A percentile compares a stretch with the other conserved stretches of the same genome.
phyloP scores from a whole-genome alignment of 345 rosid genomes.

The Hibiscus tridactylites region DNA sequence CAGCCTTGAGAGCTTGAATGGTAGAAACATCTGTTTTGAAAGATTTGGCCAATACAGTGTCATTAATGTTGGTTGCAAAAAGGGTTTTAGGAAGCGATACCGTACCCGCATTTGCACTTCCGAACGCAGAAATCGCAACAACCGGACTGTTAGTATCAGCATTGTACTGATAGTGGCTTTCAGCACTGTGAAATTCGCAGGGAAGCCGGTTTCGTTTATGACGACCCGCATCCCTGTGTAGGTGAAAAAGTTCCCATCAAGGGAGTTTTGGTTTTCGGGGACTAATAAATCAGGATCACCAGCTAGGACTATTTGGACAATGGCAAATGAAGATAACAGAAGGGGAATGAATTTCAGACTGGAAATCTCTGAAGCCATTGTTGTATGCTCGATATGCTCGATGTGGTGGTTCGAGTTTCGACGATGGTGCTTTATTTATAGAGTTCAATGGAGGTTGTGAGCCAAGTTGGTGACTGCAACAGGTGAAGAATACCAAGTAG shows the following conservation, averaged over 20 bases:
- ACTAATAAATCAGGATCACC: slow-evolving; percentile 31
- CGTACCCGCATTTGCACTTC: neutral
- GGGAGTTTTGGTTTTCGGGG: slow-evolving; percentile 1
- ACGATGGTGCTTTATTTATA: slow-evolving; percentile 1
- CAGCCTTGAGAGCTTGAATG: slow-evolving; percentile 3
- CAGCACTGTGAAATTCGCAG: neutral
- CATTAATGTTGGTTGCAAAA: neutral
- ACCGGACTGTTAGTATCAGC: neutral
- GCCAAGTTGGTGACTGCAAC: neutral
- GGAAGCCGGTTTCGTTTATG: neutral
- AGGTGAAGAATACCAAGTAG: neutral
- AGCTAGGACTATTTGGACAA: slow-evolving; percentile 11
- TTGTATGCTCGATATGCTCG: neutral
- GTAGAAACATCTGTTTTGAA: neutral
- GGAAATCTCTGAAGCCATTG: neutral
- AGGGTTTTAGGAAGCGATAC: neutral
- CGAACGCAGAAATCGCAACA: neutral
- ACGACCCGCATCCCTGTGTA: neutral
- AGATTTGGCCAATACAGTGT: neutral
- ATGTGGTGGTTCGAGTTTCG: neutral
- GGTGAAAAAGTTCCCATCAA: slow-evolving; percentile 8
- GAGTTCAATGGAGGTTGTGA: neutral
- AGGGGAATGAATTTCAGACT: slow-evolving; percentile 9
- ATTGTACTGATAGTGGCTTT: neutral
- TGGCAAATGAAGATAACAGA: slow-evolving; percentile 12